phyloP scores from a whole-genome alignment of 1,284 basidiomycete species.

The Ustilago cynodontis region DNA sequence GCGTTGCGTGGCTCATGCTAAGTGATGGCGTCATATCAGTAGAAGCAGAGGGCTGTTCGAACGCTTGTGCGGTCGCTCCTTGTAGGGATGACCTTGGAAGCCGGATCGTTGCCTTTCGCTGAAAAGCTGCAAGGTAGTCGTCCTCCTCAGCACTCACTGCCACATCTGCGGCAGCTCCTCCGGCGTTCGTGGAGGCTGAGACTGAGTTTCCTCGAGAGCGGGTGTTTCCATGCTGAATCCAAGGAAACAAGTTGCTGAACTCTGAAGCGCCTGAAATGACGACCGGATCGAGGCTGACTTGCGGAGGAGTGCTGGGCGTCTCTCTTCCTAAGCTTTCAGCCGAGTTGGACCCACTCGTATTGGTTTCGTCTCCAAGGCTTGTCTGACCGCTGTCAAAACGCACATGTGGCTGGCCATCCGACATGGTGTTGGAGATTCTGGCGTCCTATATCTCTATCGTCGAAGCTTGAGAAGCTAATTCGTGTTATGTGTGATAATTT shows the following conservation, averaged over 20 bases:
- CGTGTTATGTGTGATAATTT: not conserved
- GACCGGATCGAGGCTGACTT: conserved; percentile 12
- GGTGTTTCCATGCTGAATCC: conserved; percentile 18
- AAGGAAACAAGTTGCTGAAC: conserved; percentile 33
- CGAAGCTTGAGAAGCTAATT: not conserved
- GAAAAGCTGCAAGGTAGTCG: conserved; percentile 11
- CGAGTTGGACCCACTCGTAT: conserved; percentile 20
- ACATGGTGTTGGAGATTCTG: not conserved
- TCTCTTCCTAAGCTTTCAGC: not conserved
- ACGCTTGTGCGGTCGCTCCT: not conserved
- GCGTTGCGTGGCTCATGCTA: not conserved
- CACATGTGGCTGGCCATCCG: not conserved
- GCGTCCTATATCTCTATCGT: not conserved
- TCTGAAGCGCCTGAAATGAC: not conserved
- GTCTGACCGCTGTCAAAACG: conserved; percentile 7
- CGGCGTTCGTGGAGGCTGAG: not conserved
- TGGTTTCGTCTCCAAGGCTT: not conserved
- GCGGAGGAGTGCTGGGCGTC: conserved; percentile 28
- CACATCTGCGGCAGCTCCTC: not conserved
- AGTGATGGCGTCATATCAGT: not conserved
- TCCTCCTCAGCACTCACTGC: not conserved
- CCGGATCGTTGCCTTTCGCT: conserved; percentile 7
- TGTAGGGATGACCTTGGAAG: conserved; percentile 5
- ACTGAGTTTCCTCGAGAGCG: not conserved
- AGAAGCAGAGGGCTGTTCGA: not conserved